Conservation (phyloP, 1,139 yeast genomes). For the Geotrichum carabidarum region DNA sequence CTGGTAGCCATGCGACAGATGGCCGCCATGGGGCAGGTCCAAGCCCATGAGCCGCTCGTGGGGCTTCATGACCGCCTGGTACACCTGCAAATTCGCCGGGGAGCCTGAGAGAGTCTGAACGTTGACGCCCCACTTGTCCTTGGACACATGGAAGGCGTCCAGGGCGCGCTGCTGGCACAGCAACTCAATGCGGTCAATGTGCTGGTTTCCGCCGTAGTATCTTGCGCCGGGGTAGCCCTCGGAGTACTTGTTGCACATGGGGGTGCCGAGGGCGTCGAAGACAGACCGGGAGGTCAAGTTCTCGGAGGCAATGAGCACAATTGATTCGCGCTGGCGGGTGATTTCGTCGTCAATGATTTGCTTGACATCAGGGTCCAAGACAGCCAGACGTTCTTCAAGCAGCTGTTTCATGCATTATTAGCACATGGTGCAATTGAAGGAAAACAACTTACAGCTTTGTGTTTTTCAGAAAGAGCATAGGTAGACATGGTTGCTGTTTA, state of each 20-base stretch:
- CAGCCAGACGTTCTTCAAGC: constrained; percentile 36
- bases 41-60: constrained; percentile 95
- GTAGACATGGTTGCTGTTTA: constrained; percentile 27
- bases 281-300: constrained; percentile 93
- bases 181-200: constrained; percentile 83
- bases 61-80: constrained; percentile 80
- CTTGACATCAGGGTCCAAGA: constrained; percentile 83
- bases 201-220: constrained; percentile 94
- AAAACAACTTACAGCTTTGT: constrained; percentile 28
- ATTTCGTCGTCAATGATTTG: constrained; percentile 67
- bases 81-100: constrained; percentile 90
- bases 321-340: constrained; percentile 79
- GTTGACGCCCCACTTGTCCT: constrained; percentile 90
- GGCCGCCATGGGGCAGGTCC: constrained; percentile 97
- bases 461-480: constrained; percentile 35
- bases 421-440: background rate
- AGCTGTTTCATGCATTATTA: constrained; percentile 20
- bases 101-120: constrained; percentile 94
- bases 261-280: constrained; percentile 89
- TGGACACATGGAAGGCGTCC: constrained; percentile 69
- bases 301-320: constrained; percentile 89
- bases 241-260: constrained; percentile 97
- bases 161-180: constrained; percentile 89
- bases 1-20: constrained; percentile 93
- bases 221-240: constrained; percentile 98